phyloP scores from a whole-genome alignment of 2,329 filamentous ascomycete species.

The Sclerotinia minor region DNA sequence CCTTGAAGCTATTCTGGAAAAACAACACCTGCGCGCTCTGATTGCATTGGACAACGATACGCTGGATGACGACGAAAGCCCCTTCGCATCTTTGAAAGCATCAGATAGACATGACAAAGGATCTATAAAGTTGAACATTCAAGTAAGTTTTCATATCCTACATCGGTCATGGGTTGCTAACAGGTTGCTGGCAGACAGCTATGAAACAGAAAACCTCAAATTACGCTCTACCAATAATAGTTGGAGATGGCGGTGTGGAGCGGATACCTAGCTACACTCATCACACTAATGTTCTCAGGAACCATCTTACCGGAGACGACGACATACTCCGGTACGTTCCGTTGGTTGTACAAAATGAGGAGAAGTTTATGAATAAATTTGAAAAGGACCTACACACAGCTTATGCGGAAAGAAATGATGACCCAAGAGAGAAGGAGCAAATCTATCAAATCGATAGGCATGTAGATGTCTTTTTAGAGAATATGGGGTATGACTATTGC shows the following conservation, averaged over 20 bases:
- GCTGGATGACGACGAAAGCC: slow-evolving; percentile 29
- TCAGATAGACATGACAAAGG: slow-evolving; percentile 22
- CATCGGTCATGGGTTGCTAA: slow-evolving; percentile 23
- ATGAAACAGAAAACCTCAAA: slow-evolving; percentile 28
- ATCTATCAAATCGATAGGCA: slow-evolving; percentile 28
- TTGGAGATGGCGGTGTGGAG: slow-evolving; percentile 26
- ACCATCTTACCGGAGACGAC: slow-evolving; percentile 36
- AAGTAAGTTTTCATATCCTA: slow-evolving; percentile 23
- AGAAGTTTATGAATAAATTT: slow-evolving; percentile 27
- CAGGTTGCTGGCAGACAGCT: slow-evolving; percentile 29
- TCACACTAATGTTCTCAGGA: slow-evolving; percentile 35
- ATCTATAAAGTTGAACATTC: slow-evolving; percentile 21
- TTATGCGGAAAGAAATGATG: slow-evolving; percentile 25
- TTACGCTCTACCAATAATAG: slow-evolving; percentile 24
- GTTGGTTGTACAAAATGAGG: slow-evolving; percentile 27
- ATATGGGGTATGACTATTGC: slow-evolving; percentile 27
- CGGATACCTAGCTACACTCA: slow-evolving; percentile 35
- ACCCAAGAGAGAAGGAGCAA: slow-evolving; percentile 30
- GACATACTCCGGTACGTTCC: slow-evolving; percentile 37
- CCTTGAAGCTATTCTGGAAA: not conserved
- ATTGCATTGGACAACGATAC: slow-evolving; percentile 10
- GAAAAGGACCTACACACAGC: slow-evolving; percentile 33
- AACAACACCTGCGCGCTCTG: not conserved
- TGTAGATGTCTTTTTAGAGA: slow-evolving; percentile 30
- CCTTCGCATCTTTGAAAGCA: slow-evolving; percentile 31